These are phyloP conservation scores for Phragmites australis DNA, from an alignment of 176 grass and related monocot species.

Conservation along the genomic window DNA sequence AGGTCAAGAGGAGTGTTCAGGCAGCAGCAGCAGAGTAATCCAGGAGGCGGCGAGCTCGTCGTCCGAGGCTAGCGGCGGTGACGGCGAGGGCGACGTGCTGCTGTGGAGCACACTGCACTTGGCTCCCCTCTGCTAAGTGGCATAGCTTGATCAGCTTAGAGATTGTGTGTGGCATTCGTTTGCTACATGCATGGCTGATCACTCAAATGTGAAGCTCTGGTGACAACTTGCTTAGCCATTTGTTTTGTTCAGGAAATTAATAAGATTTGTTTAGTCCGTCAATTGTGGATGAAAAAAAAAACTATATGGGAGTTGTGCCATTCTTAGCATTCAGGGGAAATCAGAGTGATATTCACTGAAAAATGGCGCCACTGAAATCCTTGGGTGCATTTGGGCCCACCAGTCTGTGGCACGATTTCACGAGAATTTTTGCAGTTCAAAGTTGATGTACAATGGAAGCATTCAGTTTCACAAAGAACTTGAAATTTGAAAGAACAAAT, in stretches of 20 bases:
- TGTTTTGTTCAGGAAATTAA: constrained; percentile 13
- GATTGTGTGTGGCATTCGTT: constrained; percentile 22
- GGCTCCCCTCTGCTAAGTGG: constrained; percentile 52
- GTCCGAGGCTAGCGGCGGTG: background rate
- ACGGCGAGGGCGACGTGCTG: constrained; percentile 28
- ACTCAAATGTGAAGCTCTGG: constrained; percentile 21
- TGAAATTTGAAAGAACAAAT: background rate
- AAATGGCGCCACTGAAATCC: background rate
- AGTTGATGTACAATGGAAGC: background rate
- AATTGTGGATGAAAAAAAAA: background rate
- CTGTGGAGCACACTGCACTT: constrained; percentile 69
- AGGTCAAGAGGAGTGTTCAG: constrained; percentile 12
- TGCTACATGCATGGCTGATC: constrained; percentile 32
- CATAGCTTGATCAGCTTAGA: constrained; percentile 28
- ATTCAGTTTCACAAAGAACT: background rate
- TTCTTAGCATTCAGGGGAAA: background rate
- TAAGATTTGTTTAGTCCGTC: constrained; percentile 8
- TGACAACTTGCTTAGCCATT: constrained; percentile 36
- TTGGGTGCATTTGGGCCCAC: background rate
- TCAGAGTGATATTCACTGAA: background rate
- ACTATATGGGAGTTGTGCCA: background rate
- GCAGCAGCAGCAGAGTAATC: background rate
- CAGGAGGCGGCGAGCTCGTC: background rate
- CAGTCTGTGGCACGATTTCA: background rate
- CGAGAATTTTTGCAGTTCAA: background rate